Evolutionary conservation across 805 yeast genomes (phyloP).

Genomic region (Lipomyces anomalus): DNA sequence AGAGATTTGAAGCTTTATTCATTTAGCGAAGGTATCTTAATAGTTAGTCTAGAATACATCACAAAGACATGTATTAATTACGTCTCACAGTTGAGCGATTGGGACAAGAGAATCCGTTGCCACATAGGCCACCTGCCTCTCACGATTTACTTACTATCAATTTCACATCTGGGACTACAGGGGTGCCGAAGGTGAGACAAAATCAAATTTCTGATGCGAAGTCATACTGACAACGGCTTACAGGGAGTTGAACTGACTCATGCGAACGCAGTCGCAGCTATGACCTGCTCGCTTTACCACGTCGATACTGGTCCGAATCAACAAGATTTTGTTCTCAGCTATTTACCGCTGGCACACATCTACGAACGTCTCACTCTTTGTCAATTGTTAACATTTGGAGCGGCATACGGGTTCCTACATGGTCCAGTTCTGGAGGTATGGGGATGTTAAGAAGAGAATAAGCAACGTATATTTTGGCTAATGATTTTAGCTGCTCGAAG

Average conservation of each 20-base stretch:
- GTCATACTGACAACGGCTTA: too few relatives aligned
- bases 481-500: conserved; percentile 60
- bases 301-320: conserved; percentile 30
- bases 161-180: conserved; percentile 74
- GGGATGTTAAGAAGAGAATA: too few relatives aligned
- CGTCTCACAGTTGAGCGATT: conserved; percentile 39
- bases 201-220: too few relatives aligned
- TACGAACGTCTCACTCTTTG: conserved; percentile 46
- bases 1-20: conserved; percentile 13
- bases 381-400: conserved; percentile 44
- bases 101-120: conserved; percentile 44
- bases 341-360: conserved; percentile 55
- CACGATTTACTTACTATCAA: conserved; percentile 55
- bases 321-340: conserved; percentile 34
- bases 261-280: conserved; percentile 30
- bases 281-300: conserved; percentile 6
- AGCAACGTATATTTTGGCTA: too few relatives aligned
- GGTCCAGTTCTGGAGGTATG: conserved; percentile 43
- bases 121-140: conserved; percentile 46
- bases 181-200: conserved; percentile 69
- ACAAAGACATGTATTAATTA: too few relatives aligned
- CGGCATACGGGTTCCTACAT: conserved; percentile 51
- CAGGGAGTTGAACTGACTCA: conserved; percentile 62
- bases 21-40: conserved; percentile 8
- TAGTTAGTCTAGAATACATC: too few relatives aligned